Conservation (phyloP, 1,284 basidiomycete species). For the Austroboletus niveus region DNA sequence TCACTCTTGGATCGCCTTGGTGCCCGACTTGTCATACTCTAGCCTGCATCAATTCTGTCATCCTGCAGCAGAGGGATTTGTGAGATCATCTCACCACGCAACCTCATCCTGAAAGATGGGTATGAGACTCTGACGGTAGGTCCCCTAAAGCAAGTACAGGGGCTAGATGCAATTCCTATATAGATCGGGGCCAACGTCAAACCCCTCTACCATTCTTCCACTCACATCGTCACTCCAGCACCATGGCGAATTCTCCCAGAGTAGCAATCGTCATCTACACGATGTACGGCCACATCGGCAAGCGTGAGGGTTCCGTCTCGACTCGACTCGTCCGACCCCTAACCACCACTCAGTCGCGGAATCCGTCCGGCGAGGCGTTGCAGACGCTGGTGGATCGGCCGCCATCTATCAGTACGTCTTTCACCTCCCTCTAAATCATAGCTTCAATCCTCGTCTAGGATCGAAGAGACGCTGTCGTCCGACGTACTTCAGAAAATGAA, state of each 20-base stretch:
- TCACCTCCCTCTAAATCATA: not conserved
- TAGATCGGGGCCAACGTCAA: too few relatives aligned
- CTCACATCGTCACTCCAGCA: not conserved
- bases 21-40: too few relatives aligned
- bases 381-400: conserved; percentile 46
- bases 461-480: conserved; percentile 54
- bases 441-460: conserved; percentile 21
- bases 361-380: conserved; percentile 46
- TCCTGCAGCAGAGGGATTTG: too few relatives aligned
- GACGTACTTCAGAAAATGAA: conserved; percentile 58
- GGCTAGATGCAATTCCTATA: too few relatives aligned
- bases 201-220: too few relatives aligned
- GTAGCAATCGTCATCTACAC: conserved; percentile 51
- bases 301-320: conserved; percentile 24
- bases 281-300: conserved; percentile 49
- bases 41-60: too few relatives aligned
- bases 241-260: conserved; percentile 28
- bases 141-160: too few relatives aligned
- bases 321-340: not conserved
- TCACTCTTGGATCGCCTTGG: too few relatives aligned
- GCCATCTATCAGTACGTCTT: conserved; percentile 41
- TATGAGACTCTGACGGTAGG: too few relatives aligned
- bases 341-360: conserved; percentile 43
- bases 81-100: too few relatives aligned
- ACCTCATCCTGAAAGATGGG: too few relatives aligned